A percentile compares a stretch with the other conserved stretches of the same genome.
Evolutionary conservation across 2,329 filamentous ascomycete species (phyloP).

Genomic region (Botryotinia calthae): DNA sequence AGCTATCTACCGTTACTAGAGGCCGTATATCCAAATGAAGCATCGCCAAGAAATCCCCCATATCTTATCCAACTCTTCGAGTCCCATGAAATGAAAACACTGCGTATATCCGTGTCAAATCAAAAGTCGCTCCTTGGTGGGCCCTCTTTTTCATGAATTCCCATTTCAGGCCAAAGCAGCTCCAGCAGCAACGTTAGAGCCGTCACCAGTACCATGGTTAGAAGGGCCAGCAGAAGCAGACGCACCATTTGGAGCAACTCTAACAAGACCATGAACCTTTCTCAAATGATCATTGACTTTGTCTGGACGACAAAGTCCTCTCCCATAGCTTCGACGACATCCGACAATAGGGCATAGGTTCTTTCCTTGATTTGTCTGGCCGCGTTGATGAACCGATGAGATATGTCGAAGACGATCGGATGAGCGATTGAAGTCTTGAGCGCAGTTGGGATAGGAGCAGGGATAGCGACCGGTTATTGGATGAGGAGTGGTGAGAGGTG

Average conservation of each 20-base stretch:
- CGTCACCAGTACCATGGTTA: background rate
- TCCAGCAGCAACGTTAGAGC: background rate
- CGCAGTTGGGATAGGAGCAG: background rate
- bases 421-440: background rate
- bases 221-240: background rate
- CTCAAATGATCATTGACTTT: slow-evolving; percentile 9
- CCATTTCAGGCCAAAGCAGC: background rate
- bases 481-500: background rate
- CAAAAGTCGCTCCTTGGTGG: background rate
- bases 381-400: background rate
- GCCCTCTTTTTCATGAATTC: background rate
- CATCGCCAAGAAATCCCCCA: background rate
- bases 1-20: background rate
- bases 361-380: background rate
- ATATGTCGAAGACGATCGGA: background rate
- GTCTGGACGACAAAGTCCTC: background rate
- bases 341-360: slow-evolving; percentile 1
- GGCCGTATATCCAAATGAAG: background rate
- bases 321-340: slow-evolving; percentile 9
- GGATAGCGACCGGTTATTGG: background rate
- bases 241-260: background rate
- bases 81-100: background rate
- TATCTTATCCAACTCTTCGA: background rate
- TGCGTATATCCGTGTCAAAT: background rate
- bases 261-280: slow-evolving; percentile 4